Conservation (phyloP, 179 eudicot genomes). For the Spinacia oleracea region DNA sequence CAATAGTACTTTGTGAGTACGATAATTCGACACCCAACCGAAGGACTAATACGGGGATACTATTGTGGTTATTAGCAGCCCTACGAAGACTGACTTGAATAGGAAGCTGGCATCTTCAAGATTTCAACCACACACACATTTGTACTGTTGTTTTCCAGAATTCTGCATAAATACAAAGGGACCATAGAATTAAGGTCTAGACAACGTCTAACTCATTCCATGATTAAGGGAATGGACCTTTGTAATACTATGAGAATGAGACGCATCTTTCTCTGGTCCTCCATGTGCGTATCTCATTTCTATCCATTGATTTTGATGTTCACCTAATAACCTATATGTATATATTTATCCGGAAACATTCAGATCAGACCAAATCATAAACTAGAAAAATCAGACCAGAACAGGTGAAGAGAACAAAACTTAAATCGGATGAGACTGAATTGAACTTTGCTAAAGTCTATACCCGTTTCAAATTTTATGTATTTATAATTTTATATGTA, state of each 20-base stretch:
- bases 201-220: not conserved
- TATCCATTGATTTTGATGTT: not conserved
- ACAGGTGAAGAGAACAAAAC: too few species aligned
- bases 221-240: constrained; percentile 7
- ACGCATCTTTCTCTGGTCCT: constrained; percentile 4
- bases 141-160: not conserved
- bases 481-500: too few species aligned
- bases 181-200: not conserved
- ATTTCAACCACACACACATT: not conserved
- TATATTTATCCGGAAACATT: too few species aligned
- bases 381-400: too few species aligned
- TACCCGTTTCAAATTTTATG: too few species aligned
- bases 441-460: too few species aligned
- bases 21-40: not conserved
- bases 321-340: too few species aligned
- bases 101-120: constrained; percentile 1
- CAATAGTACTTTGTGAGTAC: not conserved
- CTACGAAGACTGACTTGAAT: not conserved
- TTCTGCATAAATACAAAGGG: not conserved
- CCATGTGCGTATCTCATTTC: not conserved
- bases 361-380: too few species aligned
- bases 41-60: not conserved
- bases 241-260: not conserved
- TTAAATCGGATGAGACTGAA: too few species aligned
- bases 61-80: not conserved